Percentiles rank a stretch among this genome's conserved stretches.
These are phyloP conservation scores for Auriscalpium vulgare DNA, from an alignment of 768 basidiomycete genomes.

Conservation along the genomic window DNA sequence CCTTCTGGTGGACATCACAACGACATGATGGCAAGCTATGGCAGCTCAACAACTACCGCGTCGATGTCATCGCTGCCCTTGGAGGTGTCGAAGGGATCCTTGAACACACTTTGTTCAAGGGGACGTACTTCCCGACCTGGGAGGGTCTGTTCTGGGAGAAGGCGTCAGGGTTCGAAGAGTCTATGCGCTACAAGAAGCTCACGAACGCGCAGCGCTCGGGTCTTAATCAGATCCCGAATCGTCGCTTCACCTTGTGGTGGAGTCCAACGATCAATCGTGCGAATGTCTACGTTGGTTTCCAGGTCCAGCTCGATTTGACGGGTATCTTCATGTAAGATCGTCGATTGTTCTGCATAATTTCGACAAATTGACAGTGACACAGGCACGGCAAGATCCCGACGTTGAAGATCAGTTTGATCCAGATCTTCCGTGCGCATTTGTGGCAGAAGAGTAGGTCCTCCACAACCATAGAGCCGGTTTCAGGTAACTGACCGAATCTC, in stretches of 20 bases:
- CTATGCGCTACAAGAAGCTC: slow-evolving; percentile 92
- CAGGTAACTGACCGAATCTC: slow-evolving; percentile 1
- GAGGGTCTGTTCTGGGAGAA: slow-evolving; percentile 99
- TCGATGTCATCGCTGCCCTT: slow-evolving; percentile 96
- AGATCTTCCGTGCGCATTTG: slow-evolving; percentile 99
- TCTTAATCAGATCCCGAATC: slow-evolving; percentile 96
- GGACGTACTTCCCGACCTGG: slow-evolving; percentile 97
- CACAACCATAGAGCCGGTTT: slow-evolving; percentile 17
- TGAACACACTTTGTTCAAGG: slow-evolving; percentile 96
- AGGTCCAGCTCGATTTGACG: slow-evolving; percentile 96
- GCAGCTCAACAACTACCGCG: slow-evolving; percentile 97
- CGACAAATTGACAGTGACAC: slow-evolving; percentile 11
- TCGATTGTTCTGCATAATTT: not conserved
- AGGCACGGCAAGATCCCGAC: slow-evolving; percentile 99
- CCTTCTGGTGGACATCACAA: slow-evolving; percentile 99
- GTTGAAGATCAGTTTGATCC: slow-evolving; percentile 96
- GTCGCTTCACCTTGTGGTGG: slow-evolving; percentile 99
- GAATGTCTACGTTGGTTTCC: slow-evolving; percentile 99
- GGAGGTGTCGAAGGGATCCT: slow-evolving; percentile 96
- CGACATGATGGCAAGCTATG: slow-evolving; percentile 94
- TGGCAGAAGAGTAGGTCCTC: slow-evolving; percentile 87
- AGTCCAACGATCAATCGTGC: slow-evolving; percentile 98
- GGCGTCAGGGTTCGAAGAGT: slow-evolving; percentile 93
- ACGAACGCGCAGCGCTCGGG: slow-evolving; percentile 98
- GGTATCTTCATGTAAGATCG: slow-evolving; percentile 79